Evolutionary conservation across 495 filamentous ascomycete species (phyloP).

Genomic region (Neurospora hispaniola): DNA sequence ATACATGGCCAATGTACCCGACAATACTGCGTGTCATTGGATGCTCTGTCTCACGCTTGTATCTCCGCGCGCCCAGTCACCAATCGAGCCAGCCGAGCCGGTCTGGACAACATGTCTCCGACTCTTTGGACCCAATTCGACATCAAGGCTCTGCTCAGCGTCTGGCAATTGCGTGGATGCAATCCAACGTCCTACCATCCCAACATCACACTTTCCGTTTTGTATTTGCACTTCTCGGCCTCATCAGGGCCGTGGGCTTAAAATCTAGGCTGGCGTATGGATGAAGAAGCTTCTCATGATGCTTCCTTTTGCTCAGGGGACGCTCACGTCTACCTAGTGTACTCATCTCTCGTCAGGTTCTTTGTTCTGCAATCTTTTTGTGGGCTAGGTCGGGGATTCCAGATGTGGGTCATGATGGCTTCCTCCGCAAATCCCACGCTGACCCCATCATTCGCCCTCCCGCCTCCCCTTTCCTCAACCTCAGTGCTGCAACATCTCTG

Average conservation of each 20-base stretch:
- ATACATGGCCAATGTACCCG: not conserved
- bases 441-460: not conserved
- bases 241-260: not conserved
- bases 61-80: not conserved
- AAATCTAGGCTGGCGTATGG: not conserved
- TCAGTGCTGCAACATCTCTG: not conserved
- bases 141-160: not conserved
- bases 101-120: not conserved
- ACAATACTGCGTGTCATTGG: not conserved
- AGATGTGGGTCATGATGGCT: not conserved
- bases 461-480: not conserved
- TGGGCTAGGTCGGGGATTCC: not conserved
- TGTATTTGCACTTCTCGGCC: constrained; percentile 5
- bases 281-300: not conserved
- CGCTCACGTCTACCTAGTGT: not conserved
- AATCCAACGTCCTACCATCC: constrained; percentile 6
- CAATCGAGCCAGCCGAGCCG: not conserved
- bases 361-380: not conserved
- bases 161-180: not conserved
- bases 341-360: not conserved
- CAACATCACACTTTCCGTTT: constrained; percentile 1
- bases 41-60: not conserved
- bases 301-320: not conserved
- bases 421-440: not conserved
- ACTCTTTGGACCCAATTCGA: not conserved